Conservation (phyloP, 2,329 filamentous ascomycete species). For the Hirsutella minnesotensis region DNA sequence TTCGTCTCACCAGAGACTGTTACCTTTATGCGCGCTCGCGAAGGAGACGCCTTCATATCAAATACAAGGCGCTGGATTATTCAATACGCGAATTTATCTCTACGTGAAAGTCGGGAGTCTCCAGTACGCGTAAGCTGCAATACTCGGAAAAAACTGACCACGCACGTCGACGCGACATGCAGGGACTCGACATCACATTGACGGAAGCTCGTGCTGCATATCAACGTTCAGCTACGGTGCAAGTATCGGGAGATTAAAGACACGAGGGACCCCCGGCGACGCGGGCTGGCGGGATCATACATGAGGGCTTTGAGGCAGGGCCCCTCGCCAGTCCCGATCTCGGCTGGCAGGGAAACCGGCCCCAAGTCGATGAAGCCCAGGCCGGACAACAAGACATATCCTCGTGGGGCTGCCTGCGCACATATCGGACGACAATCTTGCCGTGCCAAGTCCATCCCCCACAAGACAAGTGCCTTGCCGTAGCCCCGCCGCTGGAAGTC, state of each 20-base stretch:
- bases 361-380: conserved; percentile 8
- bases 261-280: background rate
- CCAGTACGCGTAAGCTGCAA: no score
- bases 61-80: no score
- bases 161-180: no score
- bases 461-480: conserved; percentile 6
- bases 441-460: conserved; percentile 3
- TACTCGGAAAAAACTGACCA: no score
- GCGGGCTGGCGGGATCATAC: conserved; percentile 12
- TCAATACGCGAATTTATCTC: no score
- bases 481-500: conserved; percentile 7
- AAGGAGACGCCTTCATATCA: no score
- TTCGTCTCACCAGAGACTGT: no score
- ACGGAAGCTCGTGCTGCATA: no score
- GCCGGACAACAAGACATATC: conserved; percentile 9
- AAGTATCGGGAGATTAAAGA: background rate
- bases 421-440: conserved; percentile 3
- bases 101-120: no score
- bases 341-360: conserved; percentile 3
- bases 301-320: conserved; percentile 5
- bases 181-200: no score
- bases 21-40: no score
- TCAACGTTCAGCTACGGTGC: background rate
- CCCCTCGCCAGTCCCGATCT: conserved; percentile 2
- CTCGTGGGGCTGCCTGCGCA: conserved; percentile 5